Conservation (phyloP, 805 yeast species). For the Cyberlindnera euphorbiae region DNA sequence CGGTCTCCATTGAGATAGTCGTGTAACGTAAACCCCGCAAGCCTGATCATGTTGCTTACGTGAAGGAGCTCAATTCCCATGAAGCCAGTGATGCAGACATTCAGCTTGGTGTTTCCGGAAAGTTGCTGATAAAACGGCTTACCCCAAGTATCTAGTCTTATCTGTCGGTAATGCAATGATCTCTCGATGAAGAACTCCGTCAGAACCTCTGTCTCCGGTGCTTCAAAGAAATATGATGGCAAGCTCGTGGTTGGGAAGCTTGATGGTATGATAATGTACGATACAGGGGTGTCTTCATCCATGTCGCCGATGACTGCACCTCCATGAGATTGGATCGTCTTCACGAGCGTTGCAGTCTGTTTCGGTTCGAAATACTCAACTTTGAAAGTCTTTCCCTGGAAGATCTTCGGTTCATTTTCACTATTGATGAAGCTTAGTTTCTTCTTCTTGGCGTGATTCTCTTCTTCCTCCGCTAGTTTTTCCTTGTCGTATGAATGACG, state of each 20-base stretch:
- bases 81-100: slow-evolving; percentile 60
- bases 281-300: slow-evolving; percentile 2
- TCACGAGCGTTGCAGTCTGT: slow-evolving; percentile 34
- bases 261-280: slow-evolving; percentile 22
- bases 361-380: slow-evolving; percentile 37
- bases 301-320: slow-evolving; percentile 30
- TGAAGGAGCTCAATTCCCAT: slow-evolving; percentile 74
- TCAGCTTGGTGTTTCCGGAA: slow-evolving; percentile 13
- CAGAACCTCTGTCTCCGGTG: slow-evolving; percentile 31
- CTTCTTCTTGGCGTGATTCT: slow-evolving; percentile 1
- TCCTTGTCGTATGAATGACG: slow-evolving; percentile 2
- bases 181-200: slow-evolving; percentile 86
- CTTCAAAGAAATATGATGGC: slow-evolving; percentile 13
- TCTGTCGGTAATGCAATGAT: slow-evolving; percentile 50
- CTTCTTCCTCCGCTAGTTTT: background rate
- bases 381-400: slow-evolving; percentile 38
- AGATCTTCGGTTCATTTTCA: slow-evolving; percentile 27
- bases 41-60: slow-evolving; percentile 52
- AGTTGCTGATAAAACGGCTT: slow-evolving; percentile 33
- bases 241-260: slow-evolving; percentile 12
- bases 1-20: slow-evolving; percentile 45
- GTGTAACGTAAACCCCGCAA: slow-evolving; percentile 46
- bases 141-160: slow-evolving; percentile 60
- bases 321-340: slow-evolving; percentile 41
- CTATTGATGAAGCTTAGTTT: slow-evolving; percentile 5